Base-by-base conservation (phyloP, 2,329 filamentous ascomycete species). In the Pseudocercospora macadamiae region DNA sequence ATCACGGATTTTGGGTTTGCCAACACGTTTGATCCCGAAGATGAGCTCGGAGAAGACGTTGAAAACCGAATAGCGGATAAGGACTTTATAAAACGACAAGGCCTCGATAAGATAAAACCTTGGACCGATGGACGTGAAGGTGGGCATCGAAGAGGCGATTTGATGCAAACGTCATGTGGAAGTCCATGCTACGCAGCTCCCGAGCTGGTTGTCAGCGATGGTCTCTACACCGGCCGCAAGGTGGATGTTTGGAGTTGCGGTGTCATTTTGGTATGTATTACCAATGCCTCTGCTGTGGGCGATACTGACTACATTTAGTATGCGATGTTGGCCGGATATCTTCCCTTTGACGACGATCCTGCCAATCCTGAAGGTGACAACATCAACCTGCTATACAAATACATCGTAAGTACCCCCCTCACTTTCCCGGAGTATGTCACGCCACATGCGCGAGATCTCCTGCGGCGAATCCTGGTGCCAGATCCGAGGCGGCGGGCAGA, bases 201-300 rank as follows among this genome's bases (percentile, higher is more conserved):
- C 3, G 95, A 99, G 78, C 82, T 99, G 54, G 95, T 99, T 12
- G 95, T 99, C 62, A 97, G 92, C 74, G 95, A 99, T 76, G 96
- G 93, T 14, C 80, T 99, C 6, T 99, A 99, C 77, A 99, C 95
- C 1, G 95, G 95, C 47, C 87, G 93, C 53, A 99, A 99, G 76
- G 95, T 99, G 23, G 95, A 99, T 73, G 95, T 99, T 32, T 99
- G 95, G 95, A 97, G 95, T 76, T 99, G 95, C 74, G 95, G 95
- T 77, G 95, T 99, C 36, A 99, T 99, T 71, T 76, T 99, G 83
- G 93, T 97, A 83, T 77, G 91, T 82, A 3, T 25, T 23, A 26
- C 10, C 5, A 14, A 16, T 36, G 14, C 12, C 21, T 54, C 26
- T 14, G 5, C 21, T 18, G 16, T n/a, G 36, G 52, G 45, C 42